Evolutionary conservation across 768 basidiomycete genomes (phyloP).

Genomic region (Brasilioporus rufonigricans): DNA sequence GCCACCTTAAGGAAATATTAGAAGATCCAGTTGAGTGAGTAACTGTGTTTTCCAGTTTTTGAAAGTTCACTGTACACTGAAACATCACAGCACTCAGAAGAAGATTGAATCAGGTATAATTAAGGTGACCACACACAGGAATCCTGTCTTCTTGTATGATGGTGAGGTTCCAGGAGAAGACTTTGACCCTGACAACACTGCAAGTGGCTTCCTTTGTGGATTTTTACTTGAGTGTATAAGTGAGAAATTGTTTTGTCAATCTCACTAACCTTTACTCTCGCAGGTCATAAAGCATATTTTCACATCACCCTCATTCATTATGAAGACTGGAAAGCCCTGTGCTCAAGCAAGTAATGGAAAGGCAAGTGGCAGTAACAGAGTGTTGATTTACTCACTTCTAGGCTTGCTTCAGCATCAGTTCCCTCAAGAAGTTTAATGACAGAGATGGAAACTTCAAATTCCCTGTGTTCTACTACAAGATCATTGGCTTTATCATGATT

Average conservation of each 20-base stretch:
- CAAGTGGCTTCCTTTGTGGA: neutral
- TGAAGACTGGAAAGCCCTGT: neutral
- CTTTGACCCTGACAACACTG: neutral
- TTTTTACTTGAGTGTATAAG: neutral
- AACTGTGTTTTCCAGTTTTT: too few relatives aligned
- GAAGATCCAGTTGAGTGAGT: neutral
- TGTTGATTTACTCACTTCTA: too few relatives aligned
- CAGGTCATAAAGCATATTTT: neutral
- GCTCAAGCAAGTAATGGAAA: too few relatives aligned
- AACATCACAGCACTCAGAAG: neutral
- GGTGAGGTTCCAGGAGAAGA: neutral
- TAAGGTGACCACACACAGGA: neutral
- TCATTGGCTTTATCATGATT: too few relatives aligned
- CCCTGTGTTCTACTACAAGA: too few relatives aligned
- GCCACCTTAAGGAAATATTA: neutral
- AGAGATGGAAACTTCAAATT: too few relatives aligned
- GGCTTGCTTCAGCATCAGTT: too few relatives aligned
- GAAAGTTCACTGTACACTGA: too few relatives aligned
- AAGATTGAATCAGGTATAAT: neutral
- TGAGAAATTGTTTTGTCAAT: too few relatives aligned
- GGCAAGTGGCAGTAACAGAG: too few relatives aligned
- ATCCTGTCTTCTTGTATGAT: neutral
- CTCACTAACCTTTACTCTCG: too few relatives aligned
- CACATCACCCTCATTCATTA: neutral
- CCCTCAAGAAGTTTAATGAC: too few relatives aligned